Base-by-base conservation (phyloP, 495 filamentous ascomycete genomes). In the Daldinia grandis region DNA sequence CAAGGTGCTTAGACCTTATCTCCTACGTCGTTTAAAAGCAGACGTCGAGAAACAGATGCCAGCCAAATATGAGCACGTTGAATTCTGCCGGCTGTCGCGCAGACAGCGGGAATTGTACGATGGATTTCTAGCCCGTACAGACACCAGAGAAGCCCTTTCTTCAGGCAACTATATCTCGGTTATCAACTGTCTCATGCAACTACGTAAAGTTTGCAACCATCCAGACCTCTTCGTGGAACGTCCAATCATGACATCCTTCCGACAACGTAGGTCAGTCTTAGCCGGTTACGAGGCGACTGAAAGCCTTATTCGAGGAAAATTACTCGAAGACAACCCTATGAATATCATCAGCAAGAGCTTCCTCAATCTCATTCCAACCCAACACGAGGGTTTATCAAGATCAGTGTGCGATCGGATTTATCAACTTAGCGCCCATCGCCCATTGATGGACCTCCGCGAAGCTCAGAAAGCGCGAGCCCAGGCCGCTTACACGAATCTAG, bases 21-120 rank as follows among this genome's bases (percentile, higher is more conserved):
- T 99, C 14, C 87, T 99, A 21, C 90, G 96, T 49, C 87, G 96
- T 66, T 81, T 99, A 40, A 99, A 99, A 80, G 92, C 94, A 49
- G 96, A 99, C 76, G 96, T 99, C 24, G 96, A 99, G 83, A 98
- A 99, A 80, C 95, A 98, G 75, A 97, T 99, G 93, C 96, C 96
- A 0, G 93, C 87, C 30, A 99, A 99, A 76, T 97, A 96, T 73
- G 96, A 99, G 76, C 93, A 97, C 76, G 93, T 99, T 31, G 91
- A 98, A 56, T 95, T 94, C 73, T 99, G 96, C 78, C 89, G 93
- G 38, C 85, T 99, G 1, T 97, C 94, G 12, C 97, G 97, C 76
- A 89, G 96, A 24, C 96, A 99, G 74, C 87, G 96, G 38, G 95
- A 95, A 78, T 80, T 99, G 17, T 99, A 99, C 76, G 95, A 99